Evolutionary conservation across 2,329 filamentous ascomycete species (phyloP).

Genomic region (Reticulascus tulasneorum): DNA sequence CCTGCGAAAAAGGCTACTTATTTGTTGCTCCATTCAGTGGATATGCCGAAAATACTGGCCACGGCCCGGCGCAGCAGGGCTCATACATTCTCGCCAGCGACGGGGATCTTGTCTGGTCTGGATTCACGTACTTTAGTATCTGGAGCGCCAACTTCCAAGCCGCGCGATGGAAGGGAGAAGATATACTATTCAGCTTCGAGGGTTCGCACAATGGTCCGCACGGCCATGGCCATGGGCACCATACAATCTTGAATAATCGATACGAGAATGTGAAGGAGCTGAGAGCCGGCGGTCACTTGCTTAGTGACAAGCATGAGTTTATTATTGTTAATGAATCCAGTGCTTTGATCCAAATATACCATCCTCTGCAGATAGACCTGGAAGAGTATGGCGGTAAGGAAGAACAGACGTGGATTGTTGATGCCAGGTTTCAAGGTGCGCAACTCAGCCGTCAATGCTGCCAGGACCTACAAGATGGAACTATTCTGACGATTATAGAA

Average conservation of each 20-base stretch:
- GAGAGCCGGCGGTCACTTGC: not conserved
- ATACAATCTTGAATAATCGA: not conserved
- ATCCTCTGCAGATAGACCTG: no score
- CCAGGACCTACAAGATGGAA: no score
- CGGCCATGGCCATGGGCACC: not conserved
- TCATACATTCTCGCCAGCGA: conserved; percentile 52
- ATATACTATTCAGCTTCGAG: conserved; percentile 36
- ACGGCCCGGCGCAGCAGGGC: conserved; percentile 45
- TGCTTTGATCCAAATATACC: no score
- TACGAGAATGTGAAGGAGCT: not conserved
- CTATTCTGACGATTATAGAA: conserved; percentile 22
- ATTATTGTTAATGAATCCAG: not conserved
- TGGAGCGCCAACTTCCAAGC: conserved; percentile 49
- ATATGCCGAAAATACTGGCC: conserved; percentile 29
- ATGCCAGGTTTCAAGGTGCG: conserved; percentile 3
- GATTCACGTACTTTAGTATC: conserved; percentile 46
- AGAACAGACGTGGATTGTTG: conserved; percentile 4
- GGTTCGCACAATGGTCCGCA: conserved; percentile 21
- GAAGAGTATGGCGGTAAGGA: conserved; percentile 4
- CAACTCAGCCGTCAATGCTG: not conserved
- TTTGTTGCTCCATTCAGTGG: conserved; percentile 37
- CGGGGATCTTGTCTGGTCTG: conserved; percentile 54
- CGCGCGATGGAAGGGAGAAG: conserved; percentile 31
- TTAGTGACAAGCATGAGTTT: not conserved
- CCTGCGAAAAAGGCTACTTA: conserved; percentile 37